These are phyloP conservation scores for Cutaneotrichosporon mucoides DNA, from an alignment of 1,284 basidiomycete species.

Conservation along the genomic window DNA sequence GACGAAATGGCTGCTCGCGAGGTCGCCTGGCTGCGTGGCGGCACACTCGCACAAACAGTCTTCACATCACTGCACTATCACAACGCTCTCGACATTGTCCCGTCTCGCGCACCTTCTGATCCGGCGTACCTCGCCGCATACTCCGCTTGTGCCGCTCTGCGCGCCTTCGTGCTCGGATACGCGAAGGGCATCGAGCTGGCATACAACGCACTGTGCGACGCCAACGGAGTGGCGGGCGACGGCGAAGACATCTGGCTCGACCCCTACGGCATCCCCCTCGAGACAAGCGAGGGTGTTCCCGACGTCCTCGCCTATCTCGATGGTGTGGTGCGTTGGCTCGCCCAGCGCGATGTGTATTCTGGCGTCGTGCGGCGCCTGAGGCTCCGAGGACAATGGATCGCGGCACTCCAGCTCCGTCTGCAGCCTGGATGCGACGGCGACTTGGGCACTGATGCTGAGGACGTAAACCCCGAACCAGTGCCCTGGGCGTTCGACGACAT, in stretches of 20 bases:
- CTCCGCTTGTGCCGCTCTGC: constrained; percentile 65
- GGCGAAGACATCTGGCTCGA: constrained; percentile 86
- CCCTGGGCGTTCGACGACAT: constrained; percentile 54
- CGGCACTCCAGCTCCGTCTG: not conserved
- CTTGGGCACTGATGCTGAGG: not conserved
- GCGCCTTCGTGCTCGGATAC: constrained; percentile 65
- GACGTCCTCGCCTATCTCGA: constrained; percentile 61
- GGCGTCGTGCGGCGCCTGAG: constrained; percentile 10
- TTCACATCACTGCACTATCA: constrained; percentile 78
- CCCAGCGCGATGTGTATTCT: not conserved
- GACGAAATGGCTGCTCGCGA: constrained; percentile 75
- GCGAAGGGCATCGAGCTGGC: constrained; percentile 78
- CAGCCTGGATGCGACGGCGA: not conserved
- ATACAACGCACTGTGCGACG: constrained; percentile 67
- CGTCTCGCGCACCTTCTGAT: constrained; percentile 50
- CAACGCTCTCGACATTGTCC: constrained; percentile 38
- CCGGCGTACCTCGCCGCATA: constrained; percentile 23
- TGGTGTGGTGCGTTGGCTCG: constrained; percentile 56
- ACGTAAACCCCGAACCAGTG: not conserved
- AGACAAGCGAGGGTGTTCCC: constrained; percentile 63
- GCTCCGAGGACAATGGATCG: constrained; percentile 1
- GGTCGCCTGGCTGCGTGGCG: constrained; percentile 84
- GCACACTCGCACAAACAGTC: constrained; percentile 77
- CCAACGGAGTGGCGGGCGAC: constrained; percentile 62
- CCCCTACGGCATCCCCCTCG: constrained; percentile 74